Base-by-base conservation (phyloP, 805 yeast species). In the Lachancea nothofagi region DNA sequence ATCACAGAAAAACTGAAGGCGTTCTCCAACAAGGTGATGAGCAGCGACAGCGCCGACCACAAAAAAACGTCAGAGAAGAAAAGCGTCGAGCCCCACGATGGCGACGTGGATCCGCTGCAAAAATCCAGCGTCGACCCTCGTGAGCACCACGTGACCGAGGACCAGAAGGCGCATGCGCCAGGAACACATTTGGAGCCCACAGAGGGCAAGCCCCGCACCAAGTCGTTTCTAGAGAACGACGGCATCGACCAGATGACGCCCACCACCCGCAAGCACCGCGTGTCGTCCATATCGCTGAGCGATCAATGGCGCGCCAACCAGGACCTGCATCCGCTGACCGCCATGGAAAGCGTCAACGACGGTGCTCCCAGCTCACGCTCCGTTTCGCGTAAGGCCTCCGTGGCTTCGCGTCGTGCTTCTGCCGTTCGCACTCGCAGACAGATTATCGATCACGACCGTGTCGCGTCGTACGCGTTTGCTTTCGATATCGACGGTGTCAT, bases 401-500 rank as follows among this genome's bases (percentile, higher is more conserved):
- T 35, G 20, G 23, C 20, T 10, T 34, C 48, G 19, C 38, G 46
- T 8, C 29, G 42, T 12, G 29, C 35, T 15, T 44, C 48, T 14
- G 32, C 38, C 24, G 35, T 38, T 9, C 34, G 43, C 48, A n/a
- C 49, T 50, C 17, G 50, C 53, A 75, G 70, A 51, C 47, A 61
- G 3, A 71, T 77, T 13, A 71, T 83, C 48, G 84, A 80, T 54
- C 90, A 83, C 57, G 74, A 67, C 29, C 69, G 90, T 56, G 79
- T 83, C 29, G 88, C 89, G 1, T 78, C 84, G 2, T 83, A 83
- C 55, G 95, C 95, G 2, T 87, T 87, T 67, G 93, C 94, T 29
- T 87, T 88, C 60, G 96, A 88, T 64, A 87, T 87, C 41, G 96
- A 87, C 58, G 96, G 96, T 31, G 96, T 87, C 33, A 76, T 87